Evolutionary conservation across 495 filamentous ascomycete genomes (phyloP).

Genomic region (Penicillium alfredii): DNA sequence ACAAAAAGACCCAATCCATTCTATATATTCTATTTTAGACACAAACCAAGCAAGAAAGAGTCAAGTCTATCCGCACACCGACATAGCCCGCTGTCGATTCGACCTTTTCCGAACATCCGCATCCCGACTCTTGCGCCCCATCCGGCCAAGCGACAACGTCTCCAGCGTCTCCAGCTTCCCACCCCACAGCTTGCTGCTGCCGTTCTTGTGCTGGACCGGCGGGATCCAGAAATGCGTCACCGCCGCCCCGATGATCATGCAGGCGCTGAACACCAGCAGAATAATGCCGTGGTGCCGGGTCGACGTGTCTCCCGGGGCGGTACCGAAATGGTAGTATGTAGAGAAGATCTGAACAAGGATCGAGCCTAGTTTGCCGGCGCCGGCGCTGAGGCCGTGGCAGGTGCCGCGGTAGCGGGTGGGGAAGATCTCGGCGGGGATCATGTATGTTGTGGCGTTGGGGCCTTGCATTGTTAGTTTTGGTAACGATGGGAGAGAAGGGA

Average conservation of each 20-base stretch:
- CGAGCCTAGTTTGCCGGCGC: conserved; percentile 51
- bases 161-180: conserved; percentile 39
- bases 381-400: conserved; percentile 52
- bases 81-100: conserved; percentile 16
- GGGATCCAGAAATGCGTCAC: conserved; percentile 45
- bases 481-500: neutral
- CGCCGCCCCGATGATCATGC: conserved; percentile 41
- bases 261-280: conserved; percentile 40
- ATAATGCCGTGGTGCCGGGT: conserved; percentile 39
- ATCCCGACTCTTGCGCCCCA: conserved; percentile 37
- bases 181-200: conserved; percentile 29
- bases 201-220: conserved; percentile 27
- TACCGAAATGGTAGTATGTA: conserved; percentile 38
- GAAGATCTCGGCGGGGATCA: conserved; percentile 56
- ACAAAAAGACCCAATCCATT: too few relatives aligned
- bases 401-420: conserved; percentile 55
- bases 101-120: conserved; percentile 19
- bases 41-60: too few relatives aligned
- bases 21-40: too few relatives aligned
- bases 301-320: conserved; percentile 22
- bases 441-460: conserved; percentile 57
- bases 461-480: conserved; percentile 22
- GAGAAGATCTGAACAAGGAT: conserved; percentile 52
- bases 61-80: conserved; percentile 13
- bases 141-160: conserved; percentile 33